Percentiles rank a stretch among this genome's conserved stretches.
Evolutionary conservation across 1,139 yeast genomes (phyloP).

Genomic region (Hemisphaericaspora xylanilytica): DNA sequence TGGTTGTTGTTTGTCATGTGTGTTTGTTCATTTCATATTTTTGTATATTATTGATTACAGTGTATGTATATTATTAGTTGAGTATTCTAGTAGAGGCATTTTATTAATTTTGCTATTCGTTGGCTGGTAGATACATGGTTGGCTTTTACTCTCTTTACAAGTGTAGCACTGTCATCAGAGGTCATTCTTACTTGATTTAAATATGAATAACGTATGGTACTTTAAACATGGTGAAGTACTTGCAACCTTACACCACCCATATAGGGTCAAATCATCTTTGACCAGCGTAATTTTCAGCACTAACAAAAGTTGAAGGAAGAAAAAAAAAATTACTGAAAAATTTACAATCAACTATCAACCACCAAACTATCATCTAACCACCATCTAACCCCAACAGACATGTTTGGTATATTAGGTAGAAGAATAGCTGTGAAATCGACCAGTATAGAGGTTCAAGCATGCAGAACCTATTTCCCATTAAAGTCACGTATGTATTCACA

Average conservation of each 20-base stretch:
- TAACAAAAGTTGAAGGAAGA: conserved; percentile 1
- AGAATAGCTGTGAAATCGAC: conserved; percentile 13
- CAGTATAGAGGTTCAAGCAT: conserved; percentile 11
- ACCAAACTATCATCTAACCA: background rate
- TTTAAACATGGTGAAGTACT: no score
- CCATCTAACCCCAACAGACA: conserved; percentile 8
- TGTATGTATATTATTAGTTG: conserved; percentile 2
- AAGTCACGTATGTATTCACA: conserved; percentile 19
- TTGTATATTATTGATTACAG: conserved; percentile 1
- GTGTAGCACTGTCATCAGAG: no score
- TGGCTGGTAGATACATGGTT: no score
- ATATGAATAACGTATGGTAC: no score
- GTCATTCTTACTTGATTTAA: no score
- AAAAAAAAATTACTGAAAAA: conserved; percentile 4
- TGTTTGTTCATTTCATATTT: background rate
- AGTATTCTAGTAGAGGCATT: no score
- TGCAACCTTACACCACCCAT: no score
- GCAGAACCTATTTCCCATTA: conserved; percentile 23
- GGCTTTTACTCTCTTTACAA: no score
- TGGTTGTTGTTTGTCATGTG: background rate
- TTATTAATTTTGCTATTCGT: no score
- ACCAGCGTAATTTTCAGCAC: conserved; percentile 7
- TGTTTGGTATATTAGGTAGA: conserved; percentile 18
- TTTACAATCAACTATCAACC: background rate
- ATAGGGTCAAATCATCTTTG: no score